phyloP scores from a whole-genome alignment of 2,329 filamentous ascomycete species.

The Cercospora sojina region DNA sequence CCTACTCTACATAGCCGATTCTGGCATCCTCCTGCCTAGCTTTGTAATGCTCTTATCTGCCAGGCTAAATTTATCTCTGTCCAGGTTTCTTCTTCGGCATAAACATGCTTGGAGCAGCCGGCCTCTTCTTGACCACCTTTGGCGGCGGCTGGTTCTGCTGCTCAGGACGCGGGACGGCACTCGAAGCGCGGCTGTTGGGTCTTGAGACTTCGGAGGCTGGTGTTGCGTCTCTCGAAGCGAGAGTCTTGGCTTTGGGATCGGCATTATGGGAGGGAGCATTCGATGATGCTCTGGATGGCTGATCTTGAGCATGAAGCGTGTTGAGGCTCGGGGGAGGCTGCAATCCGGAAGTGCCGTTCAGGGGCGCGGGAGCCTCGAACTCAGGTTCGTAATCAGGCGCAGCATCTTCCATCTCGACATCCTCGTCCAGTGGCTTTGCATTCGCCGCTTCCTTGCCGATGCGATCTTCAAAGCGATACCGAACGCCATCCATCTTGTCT shows the following conservation, averaged over 20 bases:
- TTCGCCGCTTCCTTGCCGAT: slow-evolving; percentile 27
- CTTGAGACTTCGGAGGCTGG: slow-evolving; percentile 2
- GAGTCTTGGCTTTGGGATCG: neutral
- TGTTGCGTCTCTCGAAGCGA: neutral
- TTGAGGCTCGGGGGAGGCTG: neutral
- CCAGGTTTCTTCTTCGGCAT: slow-evolving; percentile 22
- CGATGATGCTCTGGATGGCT: neutral
- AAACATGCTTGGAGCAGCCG: slow-evolving; percentile 15
- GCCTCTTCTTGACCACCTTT: slow-evolving; percentile 19
- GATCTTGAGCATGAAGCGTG: neutral
- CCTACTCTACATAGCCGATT: neutral
- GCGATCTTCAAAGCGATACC: slow-evolving; percentile 35
- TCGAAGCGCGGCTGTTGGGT: slow-evolving; percentile 3
- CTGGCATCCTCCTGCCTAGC: neutral
- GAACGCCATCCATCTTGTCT: slow-evolving; percentile 42
- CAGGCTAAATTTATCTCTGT: slow-evolving; percentile 5
- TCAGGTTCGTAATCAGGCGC: slow-evolving; percentile 7
- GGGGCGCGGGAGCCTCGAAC: neutral
- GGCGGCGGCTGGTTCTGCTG: slow-evolving; percentile 8
- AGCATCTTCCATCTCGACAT: slow-evolving; percentile 38
- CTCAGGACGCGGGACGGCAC: neutral
- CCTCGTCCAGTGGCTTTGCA: slow-evolving; percentile 18
- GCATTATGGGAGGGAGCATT: neutral
- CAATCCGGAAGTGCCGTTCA: neutral
- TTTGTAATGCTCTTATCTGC: neutral